These are phyloP conservation scores for Ustilago nuda DNA, from an alignment of 1,284 basidiomycete species.

Conservation along the genomic window DNA sequence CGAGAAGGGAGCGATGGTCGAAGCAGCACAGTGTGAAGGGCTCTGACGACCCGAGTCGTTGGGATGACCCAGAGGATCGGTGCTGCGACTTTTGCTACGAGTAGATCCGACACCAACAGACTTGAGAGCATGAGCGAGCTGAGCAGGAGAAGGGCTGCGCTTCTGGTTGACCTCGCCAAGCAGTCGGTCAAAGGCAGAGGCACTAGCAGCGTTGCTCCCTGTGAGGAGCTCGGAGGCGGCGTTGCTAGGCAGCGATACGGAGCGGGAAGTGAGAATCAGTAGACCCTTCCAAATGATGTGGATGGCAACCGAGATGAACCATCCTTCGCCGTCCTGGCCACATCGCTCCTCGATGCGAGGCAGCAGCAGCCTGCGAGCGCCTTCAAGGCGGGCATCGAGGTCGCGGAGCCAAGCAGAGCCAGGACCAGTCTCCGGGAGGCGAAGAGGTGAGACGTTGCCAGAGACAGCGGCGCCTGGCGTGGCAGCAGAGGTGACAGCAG, in stretches of 20 bases:
- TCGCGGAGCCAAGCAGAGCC: constrained; percentile 61
- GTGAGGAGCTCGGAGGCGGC: constrained; percentile 29
- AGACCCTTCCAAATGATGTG: constrained; percentile 68
- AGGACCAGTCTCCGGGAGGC: constrained; percentile 31
- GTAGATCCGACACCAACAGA: constrained; percentile 51
- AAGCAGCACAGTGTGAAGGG: constrained; percentile 26
- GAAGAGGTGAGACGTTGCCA: constrained; percentile 37
- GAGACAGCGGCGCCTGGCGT: constrained; percentile 11
- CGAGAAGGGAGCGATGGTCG: constrained; percentile 32
- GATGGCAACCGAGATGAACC: constrained; percentile 67
- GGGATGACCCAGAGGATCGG: constrained; percentile 16
- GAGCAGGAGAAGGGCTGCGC: constrained; percentile 58
- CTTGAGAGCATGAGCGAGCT: constrained; percentile 57
- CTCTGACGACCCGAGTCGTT: constrained; percentile 49
- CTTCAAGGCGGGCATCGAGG: constrained; percentile 64
- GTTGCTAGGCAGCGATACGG: constrained; percentile 47
- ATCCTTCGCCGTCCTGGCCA: constrained; percentile 65
- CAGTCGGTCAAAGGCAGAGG: constrained; percentile 45
- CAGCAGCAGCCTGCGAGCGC: constrained; percentile 56
- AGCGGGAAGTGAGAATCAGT: constrained; percentile 59
- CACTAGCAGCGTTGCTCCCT: constrained; percentile 42
- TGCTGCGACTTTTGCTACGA: constrained; percentile 37
- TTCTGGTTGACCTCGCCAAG: constrained; percentile 49
- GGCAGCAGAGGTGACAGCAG: constrained; percentile 5
- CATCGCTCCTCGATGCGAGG: constrained; percentile 65